Evolutionary conservation across 768 basidiomycete species (phyloP).

Genomic region (Pleurotus tuoliensis): DNA sequence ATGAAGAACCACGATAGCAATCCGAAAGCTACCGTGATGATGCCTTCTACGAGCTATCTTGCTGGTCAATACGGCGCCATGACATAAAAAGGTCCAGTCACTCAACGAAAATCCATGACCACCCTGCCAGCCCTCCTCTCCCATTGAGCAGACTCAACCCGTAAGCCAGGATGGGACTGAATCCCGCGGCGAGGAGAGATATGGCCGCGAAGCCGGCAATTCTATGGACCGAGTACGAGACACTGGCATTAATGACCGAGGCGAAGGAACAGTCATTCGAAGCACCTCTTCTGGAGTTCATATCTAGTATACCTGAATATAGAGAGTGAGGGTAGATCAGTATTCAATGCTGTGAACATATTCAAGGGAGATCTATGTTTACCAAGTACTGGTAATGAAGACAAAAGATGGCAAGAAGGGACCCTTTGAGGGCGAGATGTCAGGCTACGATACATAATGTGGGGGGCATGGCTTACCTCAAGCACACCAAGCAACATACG

Average conservation of each 20-base stretch:
- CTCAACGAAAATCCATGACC: constrained; percentile 53
- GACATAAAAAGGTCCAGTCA: neutral
- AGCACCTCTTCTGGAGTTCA: constrained; percentile 47
- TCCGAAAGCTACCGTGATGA: constrained; percentile 41
- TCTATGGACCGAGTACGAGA: constrained; percentile 18
- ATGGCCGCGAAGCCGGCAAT: constrained; percentile 46
- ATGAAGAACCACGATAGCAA: constrained; percentile 40
- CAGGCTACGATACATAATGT: neutral
- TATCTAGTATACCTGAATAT: constrained; percentile 42
- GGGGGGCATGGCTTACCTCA: constrained; percentile 27
- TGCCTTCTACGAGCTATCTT: constrained; percentile 44
- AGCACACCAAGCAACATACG: constrained; percentile 38
- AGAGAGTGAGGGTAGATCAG: neutral
- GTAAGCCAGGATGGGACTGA: constrained; percentile 47
- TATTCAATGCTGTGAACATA: neutral
- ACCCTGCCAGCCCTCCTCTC: constrained; percentile 36
- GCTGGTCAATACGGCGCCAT: too few relatives aligned
- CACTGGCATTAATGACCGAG: neutral
- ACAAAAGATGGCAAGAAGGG: constrained; percentile 49
- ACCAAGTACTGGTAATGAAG: constrained; percentile 50
- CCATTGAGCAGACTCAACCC: constrained; percentile 38
- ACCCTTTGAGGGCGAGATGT: constrained; percentile 24
- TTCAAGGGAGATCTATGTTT: constrained; percentile 3
- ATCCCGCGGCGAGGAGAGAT: constrained; percentile 39
- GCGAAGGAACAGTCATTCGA: constrained; percentile 7